These are phyloP conservation scores for Lasiodiplodia hormozganensis DNA, from an alignment of 2,329 filamentous ascomycete species.

Conservation along the genomic window DNA sequence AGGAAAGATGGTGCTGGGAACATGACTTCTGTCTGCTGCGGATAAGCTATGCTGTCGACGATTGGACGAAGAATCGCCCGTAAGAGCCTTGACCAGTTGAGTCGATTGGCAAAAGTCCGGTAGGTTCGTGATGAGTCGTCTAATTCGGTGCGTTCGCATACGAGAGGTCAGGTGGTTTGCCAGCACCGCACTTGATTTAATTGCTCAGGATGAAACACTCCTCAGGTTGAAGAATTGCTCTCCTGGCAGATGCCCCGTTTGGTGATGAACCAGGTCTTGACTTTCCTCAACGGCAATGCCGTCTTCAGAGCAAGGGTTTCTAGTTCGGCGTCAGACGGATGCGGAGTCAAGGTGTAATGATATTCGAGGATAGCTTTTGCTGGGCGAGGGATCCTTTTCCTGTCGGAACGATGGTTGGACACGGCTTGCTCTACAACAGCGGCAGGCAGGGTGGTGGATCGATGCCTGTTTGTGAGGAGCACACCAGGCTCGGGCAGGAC, in stretches of 20 bases:
- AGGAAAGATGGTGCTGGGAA: no score
- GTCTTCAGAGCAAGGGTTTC: constrained; percentile 8
- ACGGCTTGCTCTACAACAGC: constrained; percentile 8
- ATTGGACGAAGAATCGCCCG: no score
- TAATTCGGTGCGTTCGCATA: background rate
- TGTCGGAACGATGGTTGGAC: constrained; percentile 7
- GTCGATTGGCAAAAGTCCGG: no score
- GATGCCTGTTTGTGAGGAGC: background rate
- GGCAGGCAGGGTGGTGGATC: constrained; percentile 7
- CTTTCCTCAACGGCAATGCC: background rate
- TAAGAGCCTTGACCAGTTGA: no score
- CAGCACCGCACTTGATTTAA: no score
- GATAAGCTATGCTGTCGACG: no score
- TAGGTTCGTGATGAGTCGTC: no score
- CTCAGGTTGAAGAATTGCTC: background rate
- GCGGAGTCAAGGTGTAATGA: constrained; percentile 1
- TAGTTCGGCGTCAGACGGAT: constrained; percentile 1
- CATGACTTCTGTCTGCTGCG: no score
- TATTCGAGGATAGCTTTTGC: constrained; percentile 21
- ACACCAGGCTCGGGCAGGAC: background rate
- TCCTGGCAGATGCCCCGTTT: background rate
- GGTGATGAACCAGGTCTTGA: constrained; percentile 20
- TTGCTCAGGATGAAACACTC: background rate
- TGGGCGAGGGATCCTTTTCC: constrained; percentile 10
- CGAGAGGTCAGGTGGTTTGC: background rate